Conservation (phyloP, 2,329 filamentous ascomycete species). For the Apiospora hydei region DNA sequence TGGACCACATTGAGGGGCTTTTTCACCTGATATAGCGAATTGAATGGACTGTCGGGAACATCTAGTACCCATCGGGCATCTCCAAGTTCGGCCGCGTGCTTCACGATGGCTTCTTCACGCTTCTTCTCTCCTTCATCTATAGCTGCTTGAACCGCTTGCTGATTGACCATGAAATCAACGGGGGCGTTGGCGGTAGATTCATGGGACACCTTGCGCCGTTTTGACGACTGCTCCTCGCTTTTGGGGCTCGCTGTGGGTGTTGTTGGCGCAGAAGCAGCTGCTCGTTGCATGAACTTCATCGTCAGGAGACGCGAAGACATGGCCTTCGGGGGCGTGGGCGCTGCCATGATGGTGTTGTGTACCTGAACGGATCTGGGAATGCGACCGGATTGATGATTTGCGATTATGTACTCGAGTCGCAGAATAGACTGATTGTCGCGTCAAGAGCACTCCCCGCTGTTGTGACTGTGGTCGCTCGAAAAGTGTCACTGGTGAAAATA, state of each 20-base stretch:
- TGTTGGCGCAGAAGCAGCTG: constrained; percentile 49
- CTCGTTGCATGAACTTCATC: constrained; percentile 98
- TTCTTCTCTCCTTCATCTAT: constrained; percentile 72
- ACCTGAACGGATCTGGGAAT: not conserved
- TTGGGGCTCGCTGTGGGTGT: constrained; percentile 47
- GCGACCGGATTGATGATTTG: not conserved
- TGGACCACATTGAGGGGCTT: constrained; percentile 65
- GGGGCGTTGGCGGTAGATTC: constrained; percentile 44
- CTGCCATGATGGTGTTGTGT: not conserved
- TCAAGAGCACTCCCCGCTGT: not conserved
- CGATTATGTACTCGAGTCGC: not conserved
- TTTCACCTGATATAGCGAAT: constrained; percentile 41
- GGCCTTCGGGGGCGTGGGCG: constrained; percentile 51
- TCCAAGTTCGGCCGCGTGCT: constrained; percentile 66
- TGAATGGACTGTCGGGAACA: constrained; percentile 49
- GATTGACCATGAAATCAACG: constrained; percentile 58
- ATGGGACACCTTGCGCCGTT: constrained; percentile 65
- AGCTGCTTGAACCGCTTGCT: constrained; percentile 67
- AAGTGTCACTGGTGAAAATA: not conserved
- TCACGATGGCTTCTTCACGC: constrained; percentile 66
- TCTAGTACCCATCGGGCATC: constrained; percentile 81
- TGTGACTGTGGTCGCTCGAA: not conserved
- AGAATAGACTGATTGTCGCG: not conserved
- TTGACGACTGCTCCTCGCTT: constrained; percentile 60
- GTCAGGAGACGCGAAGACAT: constrained; percentile 90